Evolutionary conservation across 2,329 filamentous ascomycete genomes (phyloP), one percentile per base, ranked within the genome.

Genomic region (Aspergillus sp.): DNA sequence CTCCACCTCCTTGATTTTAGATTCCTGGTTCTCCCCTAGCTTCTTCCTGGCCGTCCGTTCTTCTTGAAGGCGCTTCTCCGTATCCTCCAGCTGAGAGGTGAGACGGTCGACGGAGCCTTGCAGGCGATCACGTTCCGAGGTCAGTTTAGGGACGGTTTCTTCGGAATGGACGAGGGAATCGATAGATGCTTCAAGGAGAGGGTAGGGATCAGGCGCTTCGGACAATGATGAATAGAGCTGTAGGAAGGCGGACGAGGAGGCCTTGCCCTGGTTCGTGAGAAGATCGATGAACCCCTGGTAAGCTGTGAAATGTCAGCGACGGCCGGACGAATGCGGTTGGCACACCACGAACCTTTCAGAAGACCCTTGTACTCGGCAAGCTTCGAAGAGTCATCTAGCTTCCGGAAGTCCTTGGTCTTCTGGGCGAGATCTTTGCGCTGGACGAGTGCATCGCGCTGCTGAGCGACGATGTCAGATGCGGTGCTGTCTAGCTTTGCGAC

Each of bases 281-380:
- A 97, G 88, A 74, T 99, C 95, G 76, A 99, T 97, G 73, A 98
- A 99, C 55, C 89, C 90, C 79, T 99, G 95, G 81, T 99, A 99
- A 53, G 93, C 92, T 94, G 76, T 63, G 45, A 38, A 9, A 43
- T 30, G 51, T 69, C 59, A 69, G 63, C 55, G 19, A 15, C 15
- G 30, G 19, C n/a, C 3, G 8, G n/a, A 17, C 36, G 47, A 12
- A 21, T 12, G 10, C 19, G 12, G 38, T 41, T 19, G 48, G 21
- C 23, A 23, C 12, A 48, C 50, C 8, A 69, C 64, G 21, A 74
- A 92, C 91, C 89, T 83, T 97, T 97, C 61, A 99, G 79, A 54
- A 99, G 80, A 41, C 87, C 87, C 79, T 98, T 99, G 80, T 96
- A 88, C 76, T 99, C 95, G 5, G 83, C 82, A 57, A 99, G 80